These are phyloP conservation scores for Eimeria brunetti DNA, from an alignment of 169 alveolate genomes.

Conservation along the genomic window DNA sequence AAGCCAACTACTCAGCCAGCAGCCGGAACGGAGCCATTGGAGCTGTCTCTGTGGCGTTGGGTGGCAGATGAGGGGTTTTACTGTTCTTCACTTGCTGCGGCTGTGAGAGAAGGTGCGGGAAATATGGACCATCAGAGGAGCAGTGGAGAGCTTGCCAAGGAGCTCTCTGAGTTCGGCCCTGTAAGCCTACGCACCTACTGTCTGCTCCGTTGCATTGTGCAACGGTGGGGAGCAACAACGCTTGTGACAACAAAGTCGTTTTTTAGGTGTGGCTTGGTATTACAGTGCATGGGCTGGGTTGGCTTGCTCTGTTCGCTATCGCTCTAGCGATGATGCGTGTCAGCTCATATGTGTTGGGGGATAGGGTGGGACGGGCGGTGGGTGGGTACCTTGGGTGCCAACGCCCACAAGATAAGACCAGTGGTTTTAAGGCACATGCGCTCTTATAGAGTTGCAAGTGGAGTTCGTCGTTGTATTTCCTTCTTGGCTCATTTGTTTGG, in stretches of 20 bases:
- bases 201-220: neutral
- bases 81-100: slow-evolving; percentile 9
- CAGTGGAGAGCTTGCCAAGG: slow-evolving; percentile 24
- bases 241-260: neutral
- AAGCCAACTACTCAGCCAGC: neutral
- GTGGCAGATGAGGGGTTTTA: slow-evolving; percentile 53
- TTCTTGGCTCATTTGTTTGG: neutral
- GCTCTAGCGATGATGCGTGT: neutral
- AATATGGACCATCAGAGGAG: neutral
- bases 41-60: slow-evolving; percentile 57
- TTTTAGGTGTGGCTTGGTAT: neutral
- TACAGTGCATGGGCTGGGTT: neutral
- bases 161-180: slow-evolving; percentile 46
- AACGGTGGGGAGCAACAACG: neutral
- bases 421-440: neutral
- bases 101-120: slow-evolving; percentile 13
- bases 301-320: neutral
- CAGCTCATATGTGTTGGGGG: neutral
- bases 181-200: slow-evolving; percentile 18
- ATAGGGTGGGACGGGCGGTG: neutral
- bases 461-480: neutral
- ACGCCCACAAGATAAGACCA: neutral
- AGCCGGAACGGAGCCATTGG: slow-evolving; percentile 53
- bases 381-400: neutral
- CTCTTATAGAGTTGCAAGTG: neutral